phyloP scores from a whole-genome alignment of 345 rosid genomes.

The Eucalyptus sp. region DNA sequence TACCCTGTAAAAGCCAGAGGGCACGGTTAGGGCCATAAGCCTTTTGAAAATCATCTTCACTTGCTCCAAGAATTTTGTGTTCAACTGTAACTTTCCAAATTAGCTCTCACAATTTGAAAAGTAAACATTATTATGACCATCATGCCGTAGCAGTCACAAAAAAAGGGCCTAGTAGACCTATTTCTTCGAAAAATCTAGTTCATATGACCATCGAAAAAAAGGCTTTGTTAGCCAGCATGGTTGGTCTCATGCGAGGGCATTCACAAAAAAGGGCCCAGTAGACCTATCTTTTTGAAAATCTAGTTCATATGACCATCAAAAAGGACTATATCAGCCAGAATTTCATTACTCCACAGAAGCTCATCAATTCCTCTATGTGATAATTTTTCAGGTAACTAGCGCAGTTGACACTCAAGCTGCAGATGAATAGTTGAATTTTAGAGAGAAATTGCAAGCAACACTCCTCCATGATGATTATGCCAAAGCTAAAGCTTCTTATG shows the following conservation, averaged over 20 bases:
- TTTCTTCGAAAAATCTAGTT: background rate
- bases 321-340: background rate
- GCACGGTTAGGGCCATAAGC: background rate
- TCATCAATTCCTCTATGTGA: background rate
- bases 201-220: background rate
- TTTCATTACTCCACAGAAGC: background rate
- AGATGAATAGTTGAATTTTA: background rate
- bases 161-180: background rate
- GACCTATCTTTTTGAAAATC: background rate
- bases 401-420: background rate
- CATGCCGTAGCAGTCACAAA: background rate
- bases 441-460: background rate
- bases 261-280: background rate
- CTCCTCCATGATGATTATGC: background rate
- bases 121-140: background rate
- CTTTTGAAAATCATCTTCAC: background rate
- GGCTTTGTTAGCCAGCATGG: background rate
- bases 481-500: background rate
- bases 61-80: background rate
- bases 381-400: background rate
- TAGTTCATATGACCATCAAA: background rate
- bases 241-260: background rate
- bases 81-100: background rate
- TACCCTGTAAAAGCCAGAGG: conserved; percentile 30
- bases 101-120: background rate